Percentiles rank a stretch among this genome's conserved stretches.
Conservation (phyloP, 345 rosid genomes). For the Heritiera fomes region DNA sequence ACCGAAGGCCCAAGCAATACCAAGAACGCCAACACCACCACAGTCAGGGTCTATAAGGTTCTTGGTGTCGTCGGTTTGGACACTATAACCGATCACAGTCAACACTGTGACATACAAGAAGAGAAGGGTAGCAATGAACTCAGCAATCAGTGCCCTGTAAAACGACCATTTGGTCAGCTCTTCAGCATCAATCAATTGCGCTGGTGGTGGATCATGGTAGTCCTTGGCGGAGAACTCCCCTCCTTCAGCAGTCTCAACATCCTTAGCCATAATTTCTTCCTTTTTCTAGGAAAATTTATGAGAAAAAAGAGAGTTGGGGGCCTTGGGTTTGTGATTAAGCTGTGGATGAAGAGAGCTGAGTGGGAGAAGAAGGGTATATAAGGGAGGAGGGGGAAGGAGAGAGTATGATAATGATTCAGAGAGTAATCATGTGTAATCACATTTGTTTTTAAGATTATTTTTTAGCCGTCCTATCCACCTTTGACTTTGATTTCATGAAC, state of each 20-base stretch:
- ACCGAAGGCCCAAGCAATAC: constrained; percentile 96
- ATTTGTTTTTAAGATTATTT: constrained; percentile 18
- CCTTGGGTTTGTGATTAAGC: not conserved
- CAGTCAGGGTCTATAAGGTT: constrained; percentile 36
- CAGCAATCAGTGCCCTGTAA: constrained; percentile 76
- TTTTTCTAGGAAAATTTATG: not conserved
- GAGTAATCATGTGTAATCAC: constrained; percentile 3
- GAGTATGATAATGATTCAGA: constrained; percentile 14
- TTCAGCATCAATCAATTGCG: constrained; percentile 56
- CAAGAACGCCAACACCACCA: constrained; percentile 82
- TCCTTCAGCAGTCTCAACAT: constrained; percentile 39
- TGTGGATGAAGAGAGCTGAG: constrained; percentile 9
- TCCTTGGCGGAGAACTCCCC: constrained; percentile 56
- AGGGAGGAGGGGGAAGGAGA: not conserved
- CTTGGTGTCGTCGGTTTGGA: constrained; percentile 40
- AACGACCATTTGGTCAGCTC: constrained; percentile 75
- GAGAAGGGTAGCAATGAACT: constrained; percentile 80
- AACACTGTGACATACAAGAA: constrained; percentile 72
- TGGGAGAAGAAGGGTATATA: constrained; percentile 27
- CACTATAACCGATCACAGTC: constrained; percentile 79
- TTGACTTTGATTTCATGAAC: constrained; percentile 24
- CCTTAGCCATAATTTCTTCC: constrained; percentile 44
- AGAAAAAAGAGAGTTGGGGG: not conserved
- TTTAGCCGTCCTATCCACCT: constrained; percentile 37
- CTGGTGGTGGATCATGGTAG: constrained; percentile 74